Base-by-base conservation (phyloP, 139 green algal species). In the Tetraselmis striata region DNA sequence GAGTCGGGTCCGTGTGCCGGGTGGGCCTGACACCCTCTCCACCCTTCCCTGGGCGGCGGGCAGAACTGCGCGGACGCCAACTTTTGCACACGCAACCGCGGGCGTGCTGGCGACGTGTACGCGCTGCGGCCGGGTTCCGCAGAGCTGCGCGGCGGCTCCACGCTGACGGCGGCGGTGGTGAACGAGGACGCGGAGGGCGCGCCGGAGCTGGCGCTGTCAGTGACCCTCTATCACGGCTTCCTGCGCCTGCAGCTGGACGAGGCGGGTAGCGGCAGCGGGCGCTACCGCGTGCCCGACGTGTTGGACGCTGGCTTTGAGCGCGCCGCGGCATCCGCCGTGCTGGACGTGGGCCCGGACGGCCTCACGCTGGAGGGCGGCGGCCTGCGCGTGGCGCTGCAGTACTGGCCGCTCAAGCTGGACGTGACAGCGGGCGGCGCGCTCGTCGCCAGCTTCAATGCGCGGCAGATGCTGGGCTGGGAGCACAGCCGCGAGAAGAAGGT, bases 391-490 rank as follows among this genome's bases (percentile, higher is more conserved):
- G 83, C 80, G 59, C 86, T 98, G 23, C 79, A 77, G 2, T 94
- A 92, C 83, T 77, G 78, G n/a, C 91, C 93, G 0, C 92, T 97
- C 78, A 77, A 80, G 75, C 59, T 98, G 58, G 79, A 88, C 28
- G 74, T 95, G n/a, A 80, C 77, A 0, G 25, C 88, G 1, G 83
- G 84, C 1, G 88, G 86, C 28, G 81, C 81, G 77, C 83, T 83
- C 18, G 83, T 85, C 28, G 78, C 95, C 29, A 81, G 85, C 27
- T 91, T 97, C 80, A 99, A 99, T 85, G 88, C 77, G 78, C 81
- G 84, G 32, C 82, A 86, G 29, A 80, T 95, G 82, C 98, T 99
- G 84, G 85, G 95, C 74, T 92, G 98, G 78, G 95, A 98, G 89
- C 94, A 98, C 77, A 84, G 77, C 1, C 82, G 95, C 1, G 79